phyloP scores from a whole-genome alignment of 1,284 basidiomycete species.

The Stereum hirsutum region DNA sequence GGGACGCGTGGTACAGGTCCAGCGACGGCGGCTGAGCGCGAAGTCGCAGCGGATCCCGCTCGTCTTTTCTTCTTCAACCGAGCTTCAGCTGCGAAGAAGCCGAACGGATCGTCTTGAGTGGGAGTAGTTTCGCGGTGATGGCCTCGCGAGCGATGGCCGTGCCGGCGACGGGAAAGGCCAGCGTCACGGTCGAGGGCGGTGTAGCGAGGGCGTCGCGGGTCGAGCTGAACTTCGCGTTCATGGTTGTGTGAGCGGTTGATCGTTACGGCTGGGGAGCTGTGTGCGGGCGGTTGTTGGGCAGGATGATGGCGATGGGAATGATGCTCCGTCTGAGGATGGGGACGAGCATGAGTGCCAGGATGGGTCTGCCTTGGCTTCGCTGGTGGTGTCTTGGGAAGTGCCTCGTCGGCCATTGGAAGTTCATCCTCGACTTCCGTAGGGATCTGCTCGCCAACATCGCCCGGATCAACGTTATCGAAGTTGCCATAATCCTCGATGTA shows the following conservation, averaged over 20 bases:
- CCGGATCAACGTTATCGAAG: no score
- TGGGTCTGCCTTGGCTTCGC: no score
- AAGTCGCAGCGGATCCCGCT: background rate
- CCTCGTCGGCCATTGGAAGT: no score
- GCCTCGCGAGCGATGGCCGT: slow-evolving; percentile 4
- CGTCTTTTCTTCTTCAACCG: slow-evolving; percentile 22
- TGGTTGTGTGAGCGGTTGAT: background rate
- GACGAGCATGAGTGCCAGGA: slow-evolving; percentile 1
- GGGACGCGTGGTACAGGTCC: background rate
- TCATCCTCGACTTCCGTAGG: no score
- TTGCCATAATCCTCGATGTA: no score
- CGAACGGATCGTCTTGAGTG: slow-evolving; percentile 29
- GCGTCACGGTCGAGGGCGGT: no score
- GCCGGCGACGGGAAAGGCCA: background rate
- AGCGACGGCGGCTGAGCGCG: slow-evolving; percentile 1
- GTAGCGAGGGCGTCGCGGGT: no score
- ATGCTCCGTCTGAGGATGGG: no score
- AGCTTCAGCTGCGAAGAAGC: slow-evolving; percentile 30
- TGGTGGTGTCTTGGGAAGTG: no score
- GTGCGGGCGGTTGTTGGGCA: background rate
- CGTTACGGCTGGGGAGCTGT: background rate
- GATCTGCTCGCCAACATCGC: no score
- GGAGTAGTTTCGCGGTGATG: slow-evolving; percentile 5
- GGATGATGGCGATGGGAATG: no score
- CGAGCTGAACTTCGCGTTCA: slow-evolving; percentile 12